Conservation (phyloP, 2,329 filamentous ascomycete genomes). For the Dothideomycetes sp. region DNA sequence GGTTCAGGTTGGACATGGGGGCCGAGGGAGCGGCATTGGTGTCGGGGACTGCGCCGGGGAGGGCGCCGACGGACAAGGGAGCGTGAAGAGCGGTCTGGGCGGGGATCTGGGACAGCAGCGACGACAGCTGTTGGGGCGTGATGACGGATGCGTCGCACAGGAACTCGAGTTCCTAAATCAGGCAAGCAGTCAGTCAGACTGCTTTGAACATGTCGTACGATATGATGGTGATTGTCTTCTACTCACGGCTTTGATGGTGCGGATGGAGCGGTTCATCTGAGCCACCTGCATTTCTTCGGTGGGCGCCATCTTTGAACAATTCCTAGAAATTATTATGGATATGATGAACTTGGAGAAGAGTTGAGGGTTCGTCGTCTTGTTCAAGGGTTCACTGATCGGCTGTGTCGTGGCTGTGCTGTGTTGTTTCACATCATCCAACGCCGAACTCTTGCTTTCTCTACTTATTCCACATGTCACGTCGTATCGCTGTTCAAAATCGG, state of each 20-base stretch:
- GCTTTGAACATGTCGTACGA: not conserved
- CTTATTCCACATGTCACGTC: slow-evolving; percentile 10
- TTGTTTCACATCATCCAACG: no score
- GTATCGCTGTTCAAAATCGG: not conserved
- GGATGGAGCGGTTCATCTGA: slow-evolving; percentile 74
- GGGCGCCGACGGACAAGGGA: slow-evolving; percentile 29
- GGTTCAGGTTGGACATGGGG: slow-evolving; percentile 27
- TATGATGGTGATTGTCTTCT: no score
- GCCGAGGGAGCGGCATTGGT: slow-evolving; percentile 21
- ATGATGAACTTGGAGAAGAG: no score
- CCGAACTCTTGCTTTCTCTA: no score
- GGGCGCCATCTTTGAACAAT: slow-evolving; percentile 22
- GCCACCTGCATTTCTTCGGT: slow-evolving; percentile 42
- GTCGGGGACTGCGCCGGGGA: slow-evolving; percentile 21
- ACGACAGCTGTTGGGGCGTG: slow-evolving; percentile 62
- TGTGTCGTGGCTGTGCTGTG: no score
- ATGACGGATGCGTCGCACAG: slow-evolving; percentile 78
- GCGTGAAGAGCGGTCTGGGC: slow-evolving; percentile 52
- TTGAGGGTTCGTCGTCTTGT: no score
- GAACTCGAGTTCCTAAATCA: slow-evolving; percentile 71
- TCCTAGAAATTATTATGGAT: no score
- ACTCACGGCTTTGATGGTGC: slow-evolving; percentile 74
- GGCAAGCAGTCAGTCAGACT: slow-evolving; percentile 1
- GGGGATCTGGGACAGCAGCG: slow-evolving; percentile 66
- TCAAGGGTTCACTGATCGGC: no score